Evolutionary conservation across 306 rosid species (phyloP), one percentile per base, ranked within the genome.

Genomic region (Cucurbita argyrosperma): DNA sequence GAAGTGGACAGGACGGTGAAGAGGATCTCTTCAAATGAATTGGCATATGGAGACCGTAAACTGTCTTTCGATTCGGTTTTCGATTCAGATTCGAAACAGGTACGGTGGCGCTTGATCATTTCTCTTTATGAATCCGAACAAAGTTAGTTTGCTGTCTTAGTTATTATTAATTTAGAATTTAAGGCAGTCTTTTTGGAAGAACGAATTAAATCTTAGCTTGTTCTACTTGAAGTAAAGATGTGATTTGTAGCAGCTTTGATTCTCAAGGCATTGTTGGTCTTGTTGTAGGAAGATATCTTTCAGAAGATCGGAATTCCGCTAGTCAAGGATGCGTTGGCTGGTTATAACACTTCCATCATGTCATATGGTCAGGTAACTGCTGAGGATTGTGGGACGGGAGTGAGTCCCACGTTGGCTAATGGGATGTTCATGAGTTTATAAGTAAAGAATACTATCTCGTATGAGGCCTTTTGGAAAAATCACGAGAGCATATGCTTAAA

Each of bases 361-460:
- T 88, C 99, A 30, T 94, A 78, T 82, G 97, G 99, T 73, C 96
- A 91, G 99, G 99, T 91, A 89, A 46, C 26, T 14, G 43, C 26
- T 15, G 43, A 26, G 2, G 30, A 26, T 26, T 19, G 21, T 19
- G 21, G 26, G 26, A 1, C 1, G 26, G 26, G 26, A 23, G 26
- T 23, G 26, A 26, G 30, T 26, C 30, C 30, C 35, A 30, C 3
- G 2, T 30, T 30, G 2, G 26, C 26, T 26, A 26, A 21, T 26
- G 35, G 35, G 2, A 30, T 2, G 35, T 30, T 30, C 35, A 2
- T 30, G 35, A 30, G 35, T 30, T 30, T 30, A 2, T 30, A 30
- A 30, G 35, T 30, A 30, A 30, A 30, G 4, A 30, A 30, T 30
- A 30, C 35, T 30, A 30, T 30, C 4, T 30, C 35, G 4, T 30